Base-by-base conservation (phyloP, 495 filamentous ascomycete species). In the Penicillium atrosanguineum region DNA sequence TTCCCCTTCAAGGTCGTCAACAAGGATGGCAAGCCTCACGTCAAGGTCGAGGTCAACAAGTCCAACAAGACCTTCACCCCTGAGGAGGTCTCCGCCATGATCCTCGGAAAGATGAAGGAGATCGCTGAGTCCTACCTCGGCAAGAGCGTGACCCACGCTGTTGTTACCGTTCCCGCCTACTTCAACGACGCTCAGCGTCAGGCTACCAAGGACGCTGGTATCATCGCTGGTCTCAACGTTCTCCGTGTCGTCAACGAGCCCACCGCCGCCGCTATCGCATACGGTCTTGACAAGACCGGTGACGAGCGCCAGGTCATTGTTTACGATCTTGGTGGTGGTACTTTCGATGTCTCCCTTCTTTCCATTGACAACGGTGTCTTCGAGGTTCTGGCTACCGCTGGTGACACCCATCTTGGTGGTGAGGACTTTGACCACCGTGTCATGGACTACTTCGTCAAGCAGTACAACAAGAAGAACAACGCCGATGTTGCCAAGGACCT, bases 401-500 rank as follows among this genome's bases (percentile, higher is more conserved):
- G 95, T 89, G 95, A 99, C 71, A 97, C 95, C 61, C 95, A 97
- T 78, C 85, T 99, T 63, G 95, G 95, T 84, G 95, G 95, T 85
- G 95, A 97, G 75, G 95, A 99, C 80, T 97, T 99, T 74, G 94
- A 99, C 74, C 90, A 97, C 80, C 87, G 93, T 73, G 84, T 97
- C 74, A 95, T 99, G 81, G 90, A 90, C 78, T 83, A 96, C 85
- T 90, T 97, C 72, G 85, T 88, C 77, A 97, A 97, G 89, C 83
- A 85, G 62, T 99, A 96, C 85, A 97, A 97, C 87, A 97, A 97
- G 87, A 94, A 97, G 84, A 84, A 97, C 81, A 74, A 79, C 58
- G 88, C 90, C 56, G 89, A 97, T 67, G 86, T 99, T 68, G 86
- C 86, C 79, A 96, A 92, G 81, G 91, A 97, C 63, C 77, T 87